Evolutionary conservation across 1,284 basidiomycete species (phyloP), one percentile per base, ranked within the genome.

Genomic region (Tylopilus sp.): DNA sequence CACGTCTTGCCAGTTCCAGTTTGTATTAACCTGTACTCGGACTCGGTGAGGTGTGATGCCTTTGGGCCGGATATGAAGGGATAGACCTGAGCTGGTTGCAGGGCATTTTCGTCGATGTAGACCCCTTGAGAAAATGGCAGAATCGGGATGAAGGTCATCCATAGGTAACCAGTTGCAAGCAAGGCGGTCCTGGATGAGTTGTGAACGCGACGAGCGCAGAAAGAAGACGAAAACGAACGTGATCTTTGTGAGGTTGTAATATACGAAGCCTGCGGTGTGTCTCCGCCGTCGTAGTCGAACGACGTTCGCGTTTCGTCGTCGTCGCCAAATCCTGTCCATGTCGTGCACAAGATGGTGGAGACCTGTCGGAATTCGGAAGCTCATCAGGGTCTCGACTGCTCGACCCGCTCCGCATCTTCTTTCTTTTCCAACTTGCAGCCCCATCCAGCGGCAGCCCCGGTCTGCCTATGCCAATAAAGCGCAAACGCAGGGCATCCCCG

Each of bases 101-200:
- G 71, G 0, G 95, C 94, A 67, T 97, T 95, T 72, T 97, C 94
- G 64, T 95, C 92, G 40, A 94, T 86, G 64, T 91, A 95, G 15
- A 84, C 88, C 5, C 70, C 65, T 58, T 84, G 77, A 15, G 84
- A 86, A 4, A 95, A 73, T 2, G 71, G 65, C 15, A 79, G 74
- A 13, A 77, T 74, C 5, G 92, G 92, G 44, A 95, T 75, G 10
- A 77, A 67, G 6, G 84, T 54, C 65, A 95, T 76, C 90, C 92
- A 95, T 21, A 78, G 47, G 64, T 87, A 82, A 13, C 91, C 90
- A 12, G 74, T 65, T 23, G 75, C 47, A 36, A 89, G 78, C 23
- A 95, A 67, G 2, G 72, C 29, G 4, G 76, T 52, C 59, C 88
- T 88, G 41, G 12, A 33, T 7, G 11, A 18, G n/a, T 45, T 15